Percentiles rank a stretch among this genome's conserved stretches.
phyloP scores from a whole-genome alignment of 805 yeast species.

The Candida ficus region DNA sequence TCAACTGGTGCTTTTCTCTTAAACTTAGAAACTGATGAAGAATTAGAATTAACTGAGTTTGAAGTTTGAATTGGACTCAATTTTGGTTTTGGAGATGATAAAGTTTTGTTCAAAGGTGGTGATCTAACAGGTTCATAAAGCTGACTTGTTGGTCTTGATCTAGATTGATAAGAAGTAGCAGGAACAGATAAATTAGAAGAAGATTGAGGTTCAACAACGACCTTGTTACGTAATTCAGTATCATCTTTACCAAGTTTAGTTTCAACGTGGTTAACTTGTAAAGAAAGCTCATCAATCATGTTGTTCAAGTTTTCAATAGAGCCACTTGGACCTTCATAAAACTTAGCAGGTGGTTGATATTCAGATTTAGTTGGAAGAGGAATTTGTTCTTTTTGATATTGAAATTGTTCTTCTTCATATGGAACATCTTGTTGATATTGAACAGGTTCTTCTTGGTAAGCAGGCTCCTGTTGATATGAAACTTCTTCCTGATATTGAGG shows the following conservation, averaged over 20 bases:
- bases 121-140: constrained; percentile 5
- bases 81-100: constrained; percentile 1
- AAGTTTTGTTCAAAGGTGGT: constrained; percentile 1
- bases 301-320: constrained; percentile 28
- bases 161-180: neutral
- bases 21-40: neutral
- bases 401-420: neutral
- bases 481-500: no score
- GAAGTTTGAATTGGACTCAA: constrained; percentile 4
- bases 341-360: neutral
- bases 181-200: no score
- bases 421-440: neutral
- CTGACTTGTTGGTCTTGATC: constrained; percentile 3
- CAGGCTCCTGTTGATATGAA: neutral
- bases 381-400: neutral
- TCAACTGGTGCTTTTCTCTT: constrained; percentile 12
- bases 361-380: neutral
- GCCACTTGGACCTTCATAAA: constrained; percentile 1
- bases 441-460: neutral
- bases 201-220: neutral
- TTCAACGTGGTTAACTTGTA: constrained; percentile 24
- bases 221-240: neutral
- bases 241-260: constrained; percentile 12
- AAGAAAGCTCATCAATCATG: constrained; percentile 31
- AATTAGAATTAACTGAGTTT: neutral